Conservation (phyloP, 2,329 filamentous ascomycete species). For the Pseudopyricularia javanii region DNA sequence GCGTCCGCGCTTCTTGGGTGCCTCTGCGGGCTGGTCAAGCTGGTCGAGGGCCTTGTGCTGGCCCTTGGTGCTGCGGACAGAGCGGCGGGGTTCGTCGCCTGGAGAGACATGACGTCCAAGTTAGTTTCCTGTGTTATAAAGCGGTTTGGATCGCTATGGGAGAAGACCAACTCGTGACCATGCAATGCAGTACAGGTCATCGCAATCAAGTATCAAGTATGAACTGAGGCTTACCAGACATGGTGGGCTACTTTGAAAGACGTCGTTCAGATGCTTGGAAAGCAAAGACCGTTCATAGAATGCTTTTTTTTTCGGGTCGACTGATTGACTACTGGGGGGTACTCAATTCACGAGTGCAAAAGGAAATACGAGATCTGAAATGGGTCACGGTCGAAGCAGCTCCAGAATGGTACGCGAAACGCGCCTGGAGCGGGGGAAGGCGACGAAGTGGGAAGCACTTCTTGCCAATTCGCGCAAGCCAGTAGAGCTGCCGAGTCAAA, state of each 20-base stretch:
- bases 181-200: background rate
- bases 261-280: background rate
- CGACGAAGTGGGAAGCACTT: background rate
- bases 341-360: background rate
- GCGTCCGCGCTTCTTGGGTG: slow-evolving; percentile 35
- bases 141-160: background rate
- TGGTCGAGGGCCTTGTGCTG: slow-evolving; percentile 86
- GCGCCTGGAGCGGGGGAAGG: background rate
- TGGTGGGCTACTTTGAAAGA: background rate
- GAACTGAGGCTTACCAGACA: slow-evolving; percentile 6
- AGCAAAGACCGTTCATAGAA: background rate
- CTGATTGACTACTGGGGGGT: background rate
- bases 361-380: background rate
- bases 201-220: background rate
- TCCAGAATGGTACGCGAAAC: background rate
- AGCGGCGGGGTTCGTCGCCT: slow-evolving; percentile 73
- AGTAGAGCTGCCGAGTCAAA: background rate
- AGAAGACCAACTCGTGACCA: background rate
- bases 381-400: background rate
- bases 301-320: background rate
- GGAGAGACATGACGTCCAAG: slow-evolving; percentile 14
- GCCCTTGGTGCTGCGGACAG: slow-evolving; percentile 90
- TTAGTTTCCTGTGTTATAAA: background rate
- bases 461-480: background rate
- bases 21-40: slow-evolving; percentile 45